Evolutionary conservation across 306 rosid species (phyloP), one percentile per base, ranked within the genome.

Genomic region (Fragaria vesca): DNA sequence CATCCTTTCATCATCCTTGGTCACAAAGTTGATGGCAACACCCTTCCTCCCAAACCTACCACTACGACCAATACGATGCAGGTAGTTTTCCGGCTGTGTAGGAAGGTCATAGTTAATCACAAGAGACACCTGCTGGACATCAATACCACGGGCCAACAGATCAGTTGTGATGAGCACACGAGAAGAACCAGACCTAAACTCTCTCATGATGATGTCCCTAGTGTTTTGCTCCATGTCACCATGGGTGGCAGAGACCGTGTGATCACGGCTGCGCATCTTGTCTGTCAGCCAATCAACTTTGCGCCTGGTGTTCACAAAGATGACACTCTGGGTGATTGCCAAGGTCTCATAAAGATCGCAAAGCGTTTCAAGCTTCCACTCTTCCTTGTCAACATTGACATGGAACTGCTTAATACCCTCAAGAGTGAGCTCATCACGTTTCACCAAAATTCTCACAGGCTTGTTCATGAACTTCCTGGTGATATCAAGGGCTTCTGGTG

Each of bases 211-310:
- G 71, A 91, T 89, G 69, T 89, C 91, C 65, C 96, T 89, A 20
- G 90, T 84, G 84, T 89, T 91, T 71, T 91, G 96, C 79, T 91
- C 96, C 96, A 91, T 88, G 76, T 91, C 96, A 72, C 96, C 93
- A 48, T 91, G 93, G 58, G 93, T 89, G 54, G 93, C 90, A 73
- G 93, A 89, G 30, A 89, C 93, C 0, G 90, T 89, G 84, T 89
- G 93, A 63, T 89, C 93, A 38, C 93, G 86, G 65, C 90, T 17
- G 36, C 90, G 89, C 93, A 85, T 86, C 80, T 89, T 89, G 80
- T 89, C 93, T 34, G 90, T 85, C 61, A 89, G 89, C 90, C 93
- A 89, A 66, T 87, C 93, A 36, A 89, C 93, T 67, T 89, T 83
- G 76, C 93, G 91, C 83, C 93, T 82, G 57, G 91, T 89, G 85